Conservation (phyloP, 768 basidiomycete genomes). For the Psilocybe subaeruginosa region DNA sequence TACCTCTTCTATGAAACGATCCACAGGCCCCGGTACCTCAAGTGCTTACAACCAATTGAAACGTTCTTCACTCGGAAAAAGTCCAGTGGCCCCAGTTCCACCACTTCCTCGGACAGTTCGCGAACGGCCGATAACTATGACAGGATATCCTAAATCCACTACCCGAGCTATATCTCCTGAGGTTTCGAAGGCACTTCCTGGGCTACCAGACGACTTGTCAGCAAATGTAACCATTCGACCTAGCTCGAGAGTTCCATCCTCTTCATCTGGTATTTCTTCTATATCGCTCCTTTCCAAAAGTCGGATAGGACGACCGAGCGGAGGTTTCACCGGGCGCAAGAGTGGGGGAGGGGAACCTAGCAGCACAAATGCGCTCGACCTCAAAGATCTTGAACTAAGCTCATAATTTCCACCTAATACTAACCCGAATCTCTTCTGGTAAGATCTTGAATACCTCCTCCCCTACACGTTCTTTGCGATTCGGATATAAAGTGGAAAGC, state of each 20-base stretch:
- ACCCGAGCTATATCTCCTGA: constrained; percentile 30
- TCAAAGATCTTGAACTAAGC: constrained; percentile 33
- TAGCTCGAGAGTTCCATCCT: constrained; percentile 38
- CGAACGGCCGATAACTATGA: constrained; percentile 37
- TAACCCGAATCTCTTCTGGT: constrained; percentile 2
- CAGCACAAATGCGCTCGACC: constrained; percentile 23
- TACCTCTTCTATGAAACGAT: constrained; percentile 57
- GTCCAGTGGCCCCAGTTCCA: constrained; percentile 37
- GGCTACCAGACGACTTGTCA: constrained; percentile 40
- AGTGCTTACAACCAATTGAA: constrained; percentile 49
- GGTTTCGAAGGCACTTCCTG: constrained; percentile 39
- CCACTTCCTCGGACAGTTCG: constrained; percentile 30
- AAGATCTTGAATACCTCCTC: neutral
- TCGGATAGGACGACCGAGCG: constrained; percentile 52
- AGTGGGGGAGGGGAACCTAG: constrained; percentile 28
- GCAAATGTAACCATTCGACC: constrained; percentile 52
- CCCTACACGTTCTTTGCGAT: constrained; percentile 7
- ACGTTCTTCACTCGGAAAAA: constrained; percentile 61
- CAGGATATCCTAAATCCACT: constrained; percentile 27
- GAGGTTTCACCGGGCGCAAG: constrained; percentile 27
- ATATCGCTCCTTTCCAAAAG: constrained; percentile 46
- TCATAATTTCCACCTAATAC: constrained; percentile 22
- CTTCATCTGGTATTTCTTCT: constrained; percentile 28
- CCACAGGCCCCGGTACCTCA: constrained; percentile 51
- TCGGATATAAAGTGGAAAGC: neutral